phyloP scores from a whole-genome alignment of 257 asterid genomes.

The Gentiana dahurica region DNA sequence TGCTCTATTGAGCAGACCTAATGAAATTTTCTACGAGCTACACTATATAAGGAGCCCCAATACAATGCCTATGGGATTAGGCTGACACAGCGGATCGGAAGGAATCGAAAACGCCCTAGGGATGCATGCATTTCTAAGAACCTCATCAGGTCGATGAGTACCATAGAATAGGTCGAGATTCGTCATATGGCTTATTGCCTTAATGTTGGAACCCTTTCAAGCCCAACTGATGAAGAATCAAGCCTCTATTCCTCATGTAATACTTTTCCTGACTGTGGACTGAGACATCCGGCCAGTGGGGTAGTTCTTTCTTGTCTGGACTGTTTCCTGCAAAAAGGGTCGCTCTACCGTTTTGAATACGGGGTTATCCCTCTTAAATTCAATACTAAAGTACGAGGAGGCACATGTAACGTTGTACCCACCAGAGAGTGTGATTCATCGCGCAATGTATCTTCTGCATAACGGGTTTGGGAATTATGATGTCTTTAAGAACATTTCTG shows the following conservation, averaged over 20 bases:
- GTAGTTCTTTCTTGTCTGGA: slow-evolving; percentile 78
- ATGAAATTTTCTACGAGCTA: too few relatives aligned
- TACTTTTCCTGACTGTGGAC: slow-evolving; percentile 77
- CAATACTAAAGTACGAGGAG: slow-evolving; percentile 80
- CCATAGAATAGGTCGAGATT: too few relatives aligned
- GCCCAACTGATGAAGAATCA: slow-evolving; percentile 17
- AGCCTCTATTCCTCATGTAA: slow-evolving; percentile 35
- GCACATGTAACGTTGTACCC: slow-evolving; percentile 86
- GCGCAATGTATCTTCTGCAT: slow-evolving; percentile 83
- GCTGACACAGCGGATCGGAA: too few relatives aligned
- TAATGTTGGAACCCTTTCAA: slow-evolving; percentile 28
- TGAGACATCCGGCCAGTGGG: slow-evolving; percentile 61
- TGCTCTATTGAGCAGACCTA: too few relatives aligned
- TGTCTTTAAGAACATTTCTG: slow-evolving; percentile 82
- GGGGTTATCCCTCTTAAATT: slow-evolving; percentile 59
- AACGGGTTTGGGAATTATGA: slow-evolving; percentile 82
- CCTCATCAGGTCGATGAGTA: too few relatives aligned
- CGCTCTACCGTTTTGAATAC: slow-evolving; percentile 65
- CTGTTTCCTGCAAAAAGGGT: slow-evolving; percentile 71
- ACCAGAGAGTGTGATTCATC: slow-evolving; percentile 42
- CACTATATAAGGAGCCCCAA: too few relatives aligned
- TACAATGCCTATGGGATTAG: too few relatives aligned
- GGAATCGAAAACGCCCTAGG: too few relatives aligned
- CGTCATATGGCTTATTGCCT: slow-evolving; percentile 53
- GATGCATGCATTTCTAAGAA: too few relatives aligned